phyloP scores from a whole-genome alignment of 257 asterid species.

The Lithospermum erythrorhizon region DNA sequence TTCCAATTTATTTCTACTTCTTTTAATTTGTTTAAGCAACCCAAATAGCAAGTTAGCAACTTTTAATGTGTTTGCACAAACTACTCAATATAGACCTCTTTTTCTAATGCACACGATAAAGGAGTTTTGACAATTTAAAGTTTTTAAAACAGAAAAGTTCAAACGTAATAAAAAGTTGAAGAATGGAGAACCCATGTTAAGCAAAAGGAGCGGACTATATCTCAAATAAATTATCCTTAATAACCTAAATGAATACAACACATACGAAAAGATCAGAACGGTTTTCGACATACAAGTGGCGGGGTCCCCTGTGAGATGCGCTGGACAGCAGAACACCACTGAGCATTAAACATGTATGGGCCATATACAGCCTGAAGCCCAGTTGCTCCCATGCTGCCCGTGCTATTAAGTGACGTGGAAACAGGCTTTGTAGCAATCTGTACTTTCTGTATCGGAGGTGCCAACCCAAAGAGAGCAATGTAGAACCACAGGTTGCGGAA shows the following conservation, averaged over 20 bases:
- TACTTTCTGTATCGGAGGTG: constrained; percentile 83
- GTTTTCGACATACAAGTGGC: constrained; percentile 69
- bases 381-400: constrained; percentile 59
- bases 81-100: too few relatives aligned
- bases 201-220: neutral
- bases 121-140: neutral
- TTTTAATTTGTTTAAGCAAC: too few relatives aligned
- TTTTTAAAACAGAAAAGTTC: neutral
- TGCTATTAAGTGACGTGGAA: constrained; percentile 71
- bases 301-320: constrained; percentile 99
- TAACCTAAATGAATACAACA: neutral
- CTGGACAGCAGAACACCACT: constrained; percentile 90
- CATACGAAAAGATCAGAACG: neutral
- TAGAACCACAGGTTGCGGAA: constrained; percentile 98
- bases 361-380: constrained; percentile 94
- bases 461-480: constrained; percentile 94
- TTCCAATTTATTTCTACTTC: too few relatives aligned
- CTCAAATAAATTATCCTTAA: neutral
- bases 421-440: constrained; percentile 46
- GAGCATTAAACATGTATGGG: constrained; percentile 85
- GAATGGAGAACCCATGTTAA: neutral
- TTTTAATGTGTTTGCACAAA: too few relatives aligned
- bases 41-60: too few relatives aligned
- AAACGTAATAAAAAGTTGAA: neutral
- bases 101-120: too few relatives aligned